Evolutionary conservation across 495 filamentous ascomycete genomes (phyloP).

Genomic region (Xylaria curta): DNA sequence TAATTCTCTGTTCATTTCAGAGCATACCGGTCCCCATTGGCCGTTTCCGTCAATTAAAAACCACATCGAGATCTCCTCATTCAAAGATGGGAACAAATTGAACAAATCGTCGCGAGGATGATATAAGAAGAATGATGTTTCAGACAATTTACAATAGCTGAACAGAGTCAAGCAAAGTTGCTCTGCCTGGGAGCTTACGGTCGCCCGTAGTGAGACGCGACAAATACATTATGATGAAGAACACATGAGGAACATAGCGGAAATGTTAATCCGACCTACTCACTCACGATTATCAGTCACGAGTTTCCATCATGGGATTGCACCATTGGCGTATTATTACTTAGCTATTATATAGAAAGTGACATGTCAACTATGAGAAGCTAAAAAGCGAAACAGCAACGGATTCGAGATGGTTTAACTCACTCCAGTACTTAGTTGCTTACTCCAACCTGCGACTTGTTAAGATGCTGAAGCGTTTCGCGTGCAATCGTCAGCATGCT

Average conservation of each 20-base stretch:
- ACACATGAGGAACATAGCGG: neutral
- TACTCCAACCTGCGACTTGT: neutral
- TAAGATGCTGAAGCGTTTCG: neutral
- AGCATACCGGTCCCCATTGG: neutral
- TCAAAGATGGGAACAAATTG: no score
- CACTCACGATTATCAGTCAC: neutral
- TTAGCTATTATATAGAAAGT: neutral
- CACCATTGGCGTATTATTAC: neutral
- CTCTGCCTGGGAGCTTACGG: neutral
- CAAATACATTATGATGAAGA: no score
- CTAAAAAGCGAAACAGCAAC: neutral
- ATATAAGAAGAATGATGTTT: neutral
- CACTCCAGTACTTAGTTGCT: neutral
- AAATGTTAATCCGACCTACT: neutral
- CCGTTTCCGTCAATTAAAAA: neutral
- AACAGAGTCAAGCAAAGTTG: neutral
- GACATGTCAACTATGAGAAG: neutral
- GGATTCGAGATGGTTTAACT: neutral
- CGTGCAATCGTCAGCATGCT: neutral
- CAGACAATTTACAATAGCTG: neutral
- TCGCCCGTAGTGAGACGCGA: neutral
- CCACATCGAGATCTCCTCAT: no score
- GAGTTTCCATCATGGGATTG: neutral
- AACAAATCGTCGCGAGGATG: neutral
- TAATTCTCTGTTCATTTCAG: neutral